A percentile compares a stretch with the other conserved stretches of the same genome.
Conservation (phyloP, 2,329 filamentous ascomycete species). For the Penicillium sp. region DNA sequence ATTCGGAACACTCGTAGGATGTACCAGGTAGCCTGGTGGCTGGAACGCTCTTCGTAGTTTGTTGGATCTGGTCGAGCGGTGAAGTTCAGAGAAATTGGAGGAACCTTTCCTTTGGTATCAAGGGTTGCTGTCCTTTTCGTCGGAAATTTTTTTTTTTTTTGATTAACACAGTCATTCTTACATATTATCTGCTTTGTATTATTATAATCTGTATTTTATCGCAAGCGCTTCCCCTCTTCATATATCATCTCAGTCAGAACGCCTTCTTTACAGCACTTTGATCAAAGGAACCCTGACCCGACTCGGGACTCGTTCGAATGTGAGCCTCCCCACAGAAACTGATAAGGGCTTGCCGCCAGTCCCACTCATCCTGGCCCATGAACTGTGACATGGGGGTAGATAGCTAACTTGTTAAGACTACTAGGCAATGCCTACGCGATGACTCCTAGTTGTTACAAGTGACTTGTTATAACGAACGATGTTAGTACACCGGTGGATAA, state of each 20-base stretch:
- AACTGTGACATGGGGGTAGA: background rate
- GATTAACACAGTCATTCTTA: background rate
- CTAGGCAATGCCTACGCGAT: slow-evolving; percentile 12
- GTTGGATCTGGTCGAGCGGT: background rate
- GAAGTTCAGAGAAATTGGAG: background rate
- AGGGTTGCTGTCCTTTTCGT: background rate
- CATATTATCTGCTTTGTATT: background rate
- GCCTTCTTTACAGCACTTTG: slow-evolving; percentile 11
- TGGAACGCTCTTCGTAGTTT: background rate
- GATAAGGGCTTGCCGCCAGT: slow-evolving; percentile 13
- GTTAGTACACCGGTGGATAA: slow-evolving; percentile 18
- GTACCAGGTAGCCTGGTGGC: no score
- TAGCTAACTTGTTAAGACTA: background rate
- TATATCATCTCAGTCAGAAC: background rate
- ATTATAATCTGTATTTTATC: background rate
- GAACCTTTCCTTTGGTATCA: background rate
- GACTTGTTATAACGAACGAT: slow-evolving; percentile 5
- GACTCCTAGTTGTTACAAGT: slow-evolving; percentile 1
- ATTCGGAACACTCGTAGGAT: no score
- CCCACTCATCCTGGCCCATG: background rate
- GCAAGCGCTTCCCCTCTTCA: background rate
- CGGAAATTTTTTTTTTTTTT: background rate
- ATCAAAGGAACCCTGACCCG: slow-evolving; percentile 4
- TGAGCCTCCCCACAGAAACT: slow-evolving; percentile 13
- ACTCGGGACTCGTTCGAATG: background rate